phyloP scores from a whole-genome alignment of 768 basidiomycete genomes.

The Krasilnikovozyma curviuscula region DNA sequence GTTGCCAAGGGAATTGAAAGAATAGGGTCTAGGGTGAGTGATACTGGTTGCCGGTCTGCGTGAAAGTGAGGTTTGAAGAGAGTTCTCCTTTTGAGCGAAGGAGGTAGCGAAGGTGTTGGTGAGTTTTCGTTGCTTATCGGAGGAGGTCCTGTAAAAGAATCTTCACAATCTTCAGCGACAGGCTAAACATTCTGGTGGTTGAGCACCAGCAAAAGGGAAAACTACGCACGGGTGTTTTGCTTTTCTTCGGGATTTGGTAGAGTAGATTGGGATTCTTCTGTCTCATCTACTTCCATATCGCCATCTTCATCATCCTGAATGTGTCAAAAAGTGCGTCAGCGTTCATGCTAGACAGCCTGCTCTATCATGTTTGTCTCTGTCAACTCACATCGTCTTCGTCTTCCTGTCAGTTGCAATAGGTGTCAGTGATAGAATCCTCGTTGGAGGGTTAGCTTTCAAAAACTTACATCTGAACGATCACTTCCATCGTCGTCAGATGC shows the following conservation, averaged over 20 bases:
- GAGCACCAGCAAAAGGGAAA: background rate
- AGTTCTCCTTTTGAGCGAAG: conserved; percentile 21
- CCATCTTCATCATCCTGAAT: conserved; percentile 16
- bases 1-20: conserved; percentile 77
- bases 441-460: conserved; percentile 28
- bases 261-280: background rate
- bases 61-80: conserved; percentile 21
- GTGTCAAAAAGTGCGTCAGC: conserved; percentile 2
- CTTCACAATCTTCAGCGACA: conserved; percentile 12
- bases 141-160: background rate
- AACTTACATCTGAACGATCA: conserved; percentile 33
- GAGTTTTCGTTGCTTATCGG: conserved; percentile 3
- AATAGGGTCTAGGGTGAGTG: conserved; percentile 74
- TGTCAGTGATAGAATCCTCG: conserved; percentile 29
- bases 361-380: conserved; percentile 16
- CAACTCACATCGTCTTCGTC: conserved; percentile 15
- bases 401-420: conserved; percentile 9
- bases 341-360: conserved; percentile 1
- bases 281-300: conserved; percentile 15
- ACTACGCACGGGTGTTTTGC: conserved; percentile 11
- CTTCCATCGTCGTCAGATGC: conserved; percentile 10
- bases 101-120: conserved; percentile 15
- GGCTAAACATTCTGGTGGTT: conserved; percentile 14
- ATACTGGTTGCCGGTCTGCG: conserved; percentile 26
- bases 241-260: conserved; percentile 10